Evolutionary conservation across 345 rosid genomes (phyloP), one percentile per base, ranked within the genome.

Genomic region (Melastoma malabathricum): DNA sequence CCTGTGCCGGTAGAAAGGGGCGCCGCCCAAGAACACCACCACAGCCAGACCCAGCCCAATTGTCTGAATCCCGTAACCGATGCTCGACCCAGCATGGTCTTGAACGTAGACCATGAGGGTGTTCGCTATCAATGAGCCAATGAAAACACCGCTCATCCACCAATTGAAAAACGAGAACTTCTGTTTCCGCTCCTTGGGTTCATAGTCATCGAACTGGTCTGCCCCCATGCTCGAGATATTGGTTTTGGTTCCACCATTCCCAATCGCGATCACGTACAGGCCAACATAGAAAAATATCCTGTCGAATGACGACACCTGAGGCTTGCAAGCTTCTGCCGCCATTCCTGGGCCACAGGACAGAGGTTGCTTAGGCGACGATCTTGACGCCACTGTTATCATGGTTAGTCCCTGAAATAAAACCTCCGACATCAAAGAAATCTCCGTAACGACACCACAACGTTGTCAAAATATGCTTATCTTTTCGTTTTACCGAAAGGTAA

Each of bases 161-260:
- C 90, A 76, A 50, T 82, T 82, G 48, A 82, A 82, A 68, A 79
- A 82, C 1, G 90, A 79, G 19, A 73, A 59, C 70, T 82, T 82
- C 6, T 75, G 81, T n/a, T 8, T 12, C 71, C 60, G 62, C 58
- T 82, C 90, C 44, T 52, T 77, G 0, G 81, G 86, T 54, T 76
- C 80, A 15, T 59, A 69, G 17, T 82, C 81, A 23, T 82, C 86
- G 2, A 82, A 82, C 31, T 79, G 86, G 56, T 82, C 81, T 0
- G 90, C 83, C 0, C 90, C 83, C 72, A 82, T 68, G 16, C 83
- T 79, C 2, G 81, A 76, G 17, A 82, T 79, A 56, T 79, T 82
- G 1, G 90, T 77, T 49, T 82, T 79, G 49, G 86, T 79, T 10
- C 86, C 81, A 0, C 86, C 86, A 0, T 76, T 70, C 7, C 86